phyloP scores from a whole-genome alignment of 495 filamentous ascomycete species.

The Xylaria flabelliformis region DNA sequence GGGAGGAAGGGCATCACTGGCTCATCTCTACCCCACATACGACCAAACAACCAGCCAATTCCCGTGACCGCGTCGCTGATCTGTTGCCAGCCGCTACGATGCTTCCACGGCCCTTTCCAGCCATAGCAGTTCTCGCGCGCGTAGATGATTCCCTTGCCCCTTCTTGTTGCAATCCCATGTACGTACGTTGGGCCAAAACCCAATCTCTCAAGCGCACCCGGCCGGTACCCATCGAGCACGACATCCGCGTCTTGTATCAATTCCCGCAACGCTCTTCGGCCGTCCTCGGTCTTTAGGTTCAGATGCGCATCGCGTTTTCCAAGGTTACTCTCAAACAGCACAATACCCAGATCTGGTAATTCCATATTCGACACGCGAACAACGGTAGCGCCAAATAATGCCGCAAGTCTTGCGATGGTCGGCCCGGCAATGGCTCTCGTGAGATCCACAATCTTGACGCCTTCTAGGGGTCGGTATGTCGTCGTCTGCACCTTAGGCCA shows the following conservation, averaged over 20 bases:
- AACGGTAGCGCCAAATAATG: conserved; percentile 66
- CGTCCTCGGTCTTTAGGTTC: conserved; percentile 54
- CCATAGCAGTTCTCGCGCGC: conserved; percentile 65
- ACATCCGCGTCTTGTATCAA: conserved; percentile 62
- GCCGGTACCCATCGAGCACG: conserved; percentile 64
- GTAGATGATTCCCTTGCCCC: conserved; percentile 56
- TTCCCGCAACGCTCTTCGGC: conserved; percentile 47
- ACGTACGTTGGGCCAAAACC: conserved; percentile 58
- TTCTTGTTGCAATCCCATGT: conserved; percentile 55
- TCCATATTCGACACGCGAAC: conserved; percentile 63
- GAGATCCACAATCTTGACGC: conserved; percentile 66
- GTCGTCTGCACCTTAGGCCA: conserved; percentile 44
- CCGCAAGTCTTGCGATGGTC: conserved; percentile 58
- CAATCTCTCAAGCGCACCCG: conserved; percentile 55
- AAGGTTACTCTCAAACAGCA: conserved; percentile 61
- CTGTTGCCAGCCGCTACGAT: conserved; percentile 63
- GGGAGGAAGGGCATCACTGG: conserved; percentile 69
- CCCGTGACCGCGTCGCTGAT: conserved; percentile 59
- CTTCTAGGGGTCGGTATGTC: conserved; percentile 56
- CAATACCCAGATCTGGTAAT: conserved; percentile 53
- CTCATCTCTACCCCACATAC: conserved; percentile 62
- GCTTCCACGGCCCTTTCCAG: conserved; percentile 59
- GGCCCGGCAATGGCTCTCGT: conserved; percentile 68
- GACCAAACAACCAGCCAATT: conserved; percentile 64
- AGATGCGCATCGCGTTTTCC: conserved; percentile 63